Evolutionary conservation across 2,329 filamentous ascomycete genomes (phyloP).

Genomic region (Botrytis fabae): DNA sequence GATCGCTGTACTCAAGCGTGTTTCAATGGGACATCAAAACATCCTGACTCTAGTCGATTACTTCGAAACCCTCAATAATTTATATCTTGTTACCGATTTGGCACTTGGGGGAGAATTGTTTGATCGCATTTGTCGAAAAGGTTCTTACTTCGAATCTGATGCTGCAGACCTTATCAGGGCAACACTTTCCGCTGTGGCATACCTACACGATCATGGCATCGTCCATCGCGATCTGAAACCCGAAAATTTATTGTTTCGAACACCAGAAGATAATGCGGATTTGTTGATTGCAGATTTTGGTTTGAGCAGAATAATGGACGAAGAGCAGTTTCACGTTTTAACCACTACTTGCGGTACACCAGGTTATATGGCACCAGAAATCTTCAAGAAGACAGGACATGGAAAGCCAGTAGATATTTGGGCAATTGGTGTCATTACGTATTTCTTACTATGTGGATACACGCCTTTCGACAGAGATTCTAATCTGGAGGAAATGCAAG

Average conservation of each 20-base stretch:
- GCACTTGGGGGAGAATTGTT: constrained; percentile 96
- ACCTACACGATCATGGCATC: constrained; percentile 97
- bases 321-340: constrained; percentile 95
- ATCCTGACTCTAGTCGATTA: constrained; percentile 98
- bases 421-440: constrained; percentile 98
- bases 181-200: constrained; percentile 94
- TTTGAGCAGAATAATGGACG: constrained; percentile 95
- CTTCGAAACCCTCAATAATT: constrained; percentile 99
- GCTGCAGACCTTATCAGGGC: constrained; percentile 93
- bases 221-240: constrained; percentile 98
- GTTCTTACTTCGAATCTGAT: constrained; percentile 97
- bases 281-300: constrained; percentile 97
- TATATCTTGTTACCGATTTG: constrained; percentile 96
- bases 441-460: constrained; percentile 96
- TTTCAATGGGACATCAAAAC: constrained; percentile 99
- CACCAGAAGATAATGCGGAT: constrained; percentile 96
- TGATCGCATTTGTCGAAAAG: constrained; percentile 97
- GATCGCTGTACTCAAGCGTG: constrained; percentile 93
- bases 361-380: constrained; percentile 98
- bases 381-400: constrained; percentile 98
- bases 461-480: constrained; percentile 97
- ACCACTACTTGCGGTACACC: constrained; percentile 98
- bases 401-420: constrained; percentile 98
- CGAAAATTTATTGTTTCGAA: constrained; percentile 94
- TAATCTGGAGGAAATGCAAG: constrained; percentile 99